A percentile compares a stretch with the other conserved stretches of the same genome.
These are phyloP conservation scores for Macrolepiota albuminosa DNA, from an alignment of 768 basidiomycete genomes.

Conservation along the genomic window DNA sequence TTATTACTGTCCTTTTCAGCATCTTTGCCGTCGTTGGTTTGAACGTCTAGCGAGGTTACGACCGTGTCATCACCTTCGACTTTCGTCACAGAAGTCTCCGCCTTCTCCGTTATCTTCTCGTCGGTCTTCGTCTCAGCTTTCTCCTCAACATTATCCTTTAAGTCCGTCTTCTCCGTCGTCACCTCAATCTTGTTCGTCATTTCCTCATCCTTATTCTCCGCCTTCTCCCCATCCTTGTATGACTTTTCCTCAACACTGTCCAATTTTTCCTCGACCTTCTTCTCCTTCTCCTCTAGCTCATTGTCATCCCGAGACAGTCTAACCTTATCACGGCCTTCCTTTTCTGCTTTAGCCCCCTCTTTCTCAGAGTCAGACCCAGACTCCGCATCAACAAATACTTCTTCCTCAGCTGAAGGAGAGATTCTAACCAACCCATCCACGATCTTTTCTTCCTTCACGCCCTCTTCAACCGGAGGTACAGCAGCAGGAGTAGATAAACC, in stretches of 20 bases:
- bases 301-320: conserved; percentile 2
- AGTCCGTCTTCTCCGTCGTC: too few species aligned
- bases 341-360: conserved; percentile 2
- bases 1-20: conserved; percentile 11
- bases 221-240: neutral
- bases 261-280: neutral
- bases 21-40: neutral
- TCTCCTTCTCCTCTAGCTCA: neutral
- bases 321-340: neutral
- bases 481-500: neutral
- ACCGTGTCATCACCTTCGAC: neutral
- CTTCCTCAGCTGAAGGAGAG: conserved; percentile 3
- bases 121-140: neutral
- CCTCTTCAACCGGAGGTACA: neutral
- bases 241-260: conserved; percentile 2
- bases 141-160: neutral
- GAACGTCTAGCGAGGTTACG: neutral
- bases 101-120: conserved; percentile 3
- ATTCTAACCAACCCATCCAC: neutral
- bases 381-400: conserved; percentile 8
- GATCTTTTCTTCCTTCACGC: neutral
- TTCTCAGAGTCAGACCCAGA: conserved; percentile 2
- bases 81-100: neutral
- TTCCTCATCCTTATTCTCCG: neutral
- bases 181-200: too few species aligned